Conservation (phyloP, 2,329 filamentous ascomycete species). For the Pseudogymnoascus sp. region DNA sequence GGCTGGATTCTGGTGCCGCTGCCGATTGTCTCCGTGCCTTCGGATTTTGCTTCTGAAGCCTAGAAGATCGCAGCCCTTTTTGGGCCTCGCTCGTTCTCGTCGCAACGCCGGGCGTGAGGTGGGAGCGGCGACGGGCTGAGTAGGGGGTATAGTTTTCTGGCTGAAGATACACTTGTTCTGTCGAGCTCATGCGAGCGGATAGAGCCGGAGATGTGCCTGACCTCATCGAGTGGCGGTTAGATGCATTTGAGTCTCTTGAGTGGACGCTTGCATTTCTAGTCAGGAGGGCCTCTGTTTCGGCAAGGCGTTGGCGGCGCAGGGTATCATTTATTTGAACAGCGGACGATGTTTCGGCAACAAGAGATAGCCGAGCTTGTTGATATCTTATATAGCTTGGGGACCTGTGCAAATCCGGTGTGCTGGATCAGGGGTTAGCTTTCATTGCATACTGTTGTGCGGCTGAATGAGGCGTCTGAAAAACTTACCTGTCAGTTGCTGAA, state of each 20-base stretch:
- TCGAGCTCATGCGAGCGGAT: neutral
- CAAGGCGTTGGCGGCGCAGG: neutral
- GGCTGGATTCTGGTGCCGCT: neutral
- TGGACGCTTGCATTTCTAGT: neutral
- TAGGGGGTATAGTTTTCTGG: neutral
- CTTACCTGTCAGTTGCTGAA: neutral
- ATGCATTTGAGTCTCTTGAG: neutral
- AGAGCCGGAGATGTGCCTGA: neutral
- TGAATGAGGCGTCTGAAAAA: neutral
- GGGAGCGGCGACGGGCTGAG: conserved; percentile 21
- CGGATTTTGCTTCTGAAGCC: conserved; percentile 13
- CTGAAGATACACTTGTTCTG: neutral
- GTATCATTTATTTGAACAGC: neutral
- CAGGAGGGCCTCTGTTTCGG: neutral
- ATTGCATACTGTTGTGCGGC: neutral
- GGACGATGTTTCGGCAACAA: neutral
- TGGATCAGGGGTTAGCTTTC: neutral
- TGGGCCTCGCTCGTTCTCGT: conserved; percentile 21
- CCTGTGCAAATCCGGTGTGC: neutral
- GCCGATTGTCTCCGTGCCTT: conserved; percentile 4
- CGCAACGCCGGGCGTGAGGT: conserved; percentile 27
- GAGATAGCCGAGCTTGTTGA: neutral
- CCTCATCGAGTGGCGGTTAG: neutral
- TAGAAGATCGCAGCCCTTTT: conserved; percentile 16
- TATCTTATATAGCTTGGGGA: neutral